Evolutionary conservation across 345 rosid species (phyloP).

Genomic region (Euphorbia pulcherrima): DNA sequence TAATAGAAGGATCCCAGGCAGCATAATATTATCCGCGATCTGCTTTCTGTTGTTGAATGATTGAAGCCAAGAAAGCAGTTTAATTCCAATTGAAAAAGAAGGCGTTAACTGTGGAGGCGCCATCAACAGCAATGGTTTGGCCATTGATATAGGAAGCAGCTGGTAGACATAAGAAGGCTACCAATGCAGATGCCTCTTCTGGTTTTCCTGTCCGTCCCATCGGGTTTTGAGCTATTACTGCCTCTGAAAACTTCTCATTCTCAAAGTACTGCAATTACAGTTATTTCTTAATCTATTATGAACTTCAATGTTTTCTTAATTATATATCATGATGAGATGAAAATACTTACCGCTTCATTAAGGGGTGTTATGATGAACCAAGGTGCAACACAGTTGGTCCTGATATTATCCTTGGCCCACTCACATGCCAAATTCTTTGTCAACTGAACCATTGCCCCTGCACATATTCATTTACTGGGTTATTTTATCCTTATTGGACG

Average conservation of each 20-base stretch:
- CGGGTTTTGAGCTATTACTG: conserved; percentile 3
- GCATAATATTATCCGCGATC: no score
- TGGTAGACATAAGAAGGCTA: conserved; percentile 22
- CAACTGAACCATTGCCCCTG: conserved; percentile 24
- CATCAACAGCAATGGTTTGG: conserved; percentile 22
- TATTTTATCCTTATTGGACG: no score
- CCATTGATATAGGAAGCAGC: conserved; percentile 24
- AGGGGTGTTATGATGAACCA: conserved; percentile 18
- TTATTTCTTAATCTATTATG: no score
- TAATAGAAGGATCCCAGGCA: no score
- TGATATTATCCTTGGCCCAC: conserved; percentile 28
- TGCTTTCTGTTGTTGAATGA: no score
- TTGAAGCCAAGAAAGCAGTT: no score
- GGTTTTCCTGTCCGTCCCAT: conserved; percentile 12
- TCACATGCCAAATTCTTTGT: conserved; percentile 26
- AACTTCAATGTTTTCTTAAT: no score
- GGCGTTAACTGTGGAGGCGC: conserved; percentile 14
- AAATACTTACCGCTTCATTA: neutral
- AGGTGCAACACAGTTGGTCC: conserved; percentile 22
- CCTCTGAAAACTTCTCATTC: no score
- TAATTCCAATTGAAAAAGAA: no score
- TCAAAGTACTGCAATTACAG: no score
- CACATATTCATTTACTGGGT: neutral
- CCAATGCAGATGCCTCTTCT: conserved; percentile 15
- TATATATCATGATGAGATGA: no score